Conservation (phyloP, 495 filamentous ascomycete species). For the Clavariopsis aquatica region DNA sequence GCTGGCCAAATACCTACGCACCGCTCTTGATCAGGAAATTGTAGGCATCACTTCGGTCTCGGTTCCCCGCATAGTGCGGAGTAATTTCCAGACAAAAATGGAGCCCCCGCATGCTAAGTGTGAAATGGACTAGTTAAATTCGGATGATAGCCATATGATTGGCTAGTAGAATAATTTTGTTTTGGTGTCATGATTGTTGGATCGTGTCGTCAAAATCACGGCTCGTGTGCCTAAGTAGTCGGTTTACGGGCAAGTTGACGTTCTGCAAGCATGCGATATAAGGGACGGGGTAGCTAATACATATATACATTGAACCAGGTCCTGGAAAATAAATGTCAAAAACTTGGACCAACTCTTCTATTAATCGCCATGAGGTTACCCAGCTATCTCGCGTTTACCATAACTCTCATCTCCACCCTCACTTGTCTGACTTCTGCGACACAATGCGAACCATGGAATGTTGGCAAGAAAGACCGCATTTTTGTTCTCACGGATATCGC, state of each 20-base stretch:
- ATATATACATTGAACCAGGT: no score
- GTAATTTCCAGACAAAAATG: background rate
- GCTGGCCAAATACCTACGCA: no score
- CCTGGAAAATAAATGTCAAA: no score
- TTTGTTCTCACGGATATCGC: constrained; percentile 36
- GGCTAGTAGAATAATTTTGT: background rate
- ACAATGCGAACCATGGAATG: background rate
- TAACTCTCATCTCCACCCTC: background rate
- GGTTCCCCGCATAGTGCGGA: background rate
- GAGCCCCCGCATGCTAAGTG: no score
- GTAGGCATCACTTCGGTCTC: background rate
- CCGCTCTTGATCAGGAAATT: no score
- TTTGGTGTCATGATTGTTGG: background rate
- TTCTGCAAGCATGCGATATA: no score
- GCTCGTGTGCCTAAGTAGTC: no score
- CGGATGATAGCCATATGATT: background rate
- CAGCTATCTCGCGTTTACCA: background rate
- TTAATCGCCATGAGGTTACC: background rate
- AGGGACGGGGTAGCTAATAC: no score
- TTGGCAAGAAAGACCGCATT: constrained; percentile 2
- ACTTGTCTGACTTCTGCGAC: background rate
- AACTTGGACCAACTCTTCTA: no score
- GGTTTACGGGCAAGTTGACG: no score
- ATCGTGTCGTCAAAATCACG: no score
- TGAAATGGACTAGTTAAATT: no score